Percentiles rank a stretch among this genome's conserved stretches.
These are phyloP conservation scores for Psidium friedrichsthalianum DNA, from an alignment of 345 rosid genomes.

Conservation along the genomic window DNA sequence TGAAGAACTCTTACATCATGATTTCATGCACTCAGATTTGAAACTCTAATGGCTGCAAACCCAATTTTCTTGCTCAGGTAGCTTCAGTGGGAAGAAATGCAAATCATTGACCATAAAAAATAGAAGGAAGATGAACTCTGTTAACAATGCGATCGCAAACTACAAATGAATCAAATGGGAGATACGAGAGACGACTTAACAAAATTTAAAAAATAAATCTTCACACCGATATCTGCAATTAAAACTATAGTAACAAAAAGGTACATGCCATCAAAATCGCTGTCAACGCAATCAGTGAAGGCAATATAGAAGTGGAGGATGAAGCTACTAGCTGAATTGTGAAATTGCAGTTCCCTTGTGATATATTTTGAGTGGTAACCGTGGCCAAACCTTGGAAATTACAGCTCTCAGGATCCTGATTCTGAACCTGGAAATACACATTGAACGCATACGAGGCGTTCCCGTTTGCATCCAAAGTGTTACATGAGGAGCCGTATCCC, in stretches of 20 bases:
- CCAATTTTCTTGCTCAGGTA: neutral
- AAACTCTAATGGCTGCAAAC: too few species aligned
- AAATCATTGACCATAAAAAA: neutral
- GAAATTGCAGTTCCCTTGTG: conserved; percentile 3
- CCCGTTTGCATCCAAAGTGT: conserved; percentile 22
- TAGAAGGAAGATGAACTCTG: neutral
- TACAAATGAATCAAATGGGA: neutral
- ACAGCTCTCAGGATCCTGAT: conserved; percentile 34
- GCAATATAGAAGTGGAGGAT: neutral
- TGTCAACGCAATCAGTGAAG: neutral
- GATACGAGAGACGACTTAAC: neutral
- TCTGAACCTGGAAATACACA: conserved; percentile 34
- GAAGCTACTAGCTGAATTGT: conserved; percentile 6
- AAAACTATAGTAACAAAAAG: neutral
- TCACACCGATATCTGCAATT: neutral
- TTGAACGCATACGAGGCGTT: conserved; percentile 52
- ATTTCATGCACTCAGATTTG: too few species aligned
- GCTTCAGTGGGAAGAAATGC: neutral
- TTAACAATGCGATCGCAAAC: neutral
- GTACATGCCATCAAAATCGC: neutral
- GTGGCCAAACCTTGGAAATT: conserved; percentile 32
- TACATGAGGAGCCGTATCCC: conserved; percentile 38
- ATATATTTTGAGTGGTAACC: conserved; percentile 6
- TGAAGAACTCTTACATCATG: too few species aligned
- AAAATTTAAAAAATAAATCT: neutral